Percentiles rank a stretch among this genome's conserved stretches.
phyloP scores from a whole-genome alignment of 306 rosid genomes.

The Malus sylvestris region DNA sequence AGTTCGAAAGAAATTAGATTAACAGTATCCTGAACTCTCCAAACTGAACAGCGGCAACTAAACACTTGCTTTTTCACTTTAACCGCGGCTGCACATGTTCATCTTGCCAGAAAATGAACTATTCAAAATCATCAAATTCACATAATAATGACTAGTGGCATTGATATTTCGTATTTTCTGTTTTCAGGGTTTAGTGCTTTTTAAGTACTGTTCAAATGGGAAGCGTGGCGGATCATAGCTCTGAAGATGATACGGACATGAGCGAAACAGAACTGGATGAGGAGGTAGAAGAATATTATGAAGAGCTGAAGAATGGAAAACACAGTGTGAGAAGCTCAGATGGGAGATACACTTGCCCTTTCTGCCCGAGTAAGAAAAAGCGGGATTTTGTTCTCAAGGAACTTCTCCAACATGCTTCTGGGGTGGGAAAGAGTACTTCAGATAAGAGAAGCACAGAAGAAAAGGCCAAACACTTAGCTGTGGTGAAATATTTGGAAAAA shows the following conservation, averaged over 20 bases:
- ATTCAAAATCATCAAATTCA: background rate
- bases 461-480: constrained; percentile 80
- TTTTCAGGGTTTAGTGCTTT: constrained; percentile 20
- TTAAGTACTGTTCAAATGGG: constrained; percentile 29
- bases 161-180: background rate
- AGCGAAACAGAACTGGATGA: constrained; percentile 57
- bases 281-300: constrained; percentile 48
- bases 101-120: background rate
- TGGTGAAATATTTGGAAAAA: constrained; percentile 56
- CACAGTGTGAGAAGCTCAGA: constrained; percentile 46
- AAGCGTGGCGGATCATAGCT: constrained; percentile 29
- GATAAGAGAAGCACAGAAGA: constrained; percentile 60
- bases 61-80: background rate
- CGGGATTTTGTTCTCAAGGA: constrained; percentile 49
- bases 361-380: constrained; percentile 59
- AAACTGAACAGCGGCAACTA: background rate
- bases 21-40: background rate
- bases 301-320: constrained; percentile 56
- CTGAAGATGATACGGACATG: constrained; percentile 41
- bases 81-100: background rate
- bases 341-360: constrained; percentile 64
- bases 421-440: constrained; percentile 80
- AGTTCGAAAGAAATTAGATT: background rate
- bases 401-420: constrained; percentile 82
- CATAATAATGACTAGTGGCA: background rate